These are phyloP conservation scores for Chlorella sp. DNA, from an alignment of 139 green algal species.

Conservation along the genomic window DNA sequence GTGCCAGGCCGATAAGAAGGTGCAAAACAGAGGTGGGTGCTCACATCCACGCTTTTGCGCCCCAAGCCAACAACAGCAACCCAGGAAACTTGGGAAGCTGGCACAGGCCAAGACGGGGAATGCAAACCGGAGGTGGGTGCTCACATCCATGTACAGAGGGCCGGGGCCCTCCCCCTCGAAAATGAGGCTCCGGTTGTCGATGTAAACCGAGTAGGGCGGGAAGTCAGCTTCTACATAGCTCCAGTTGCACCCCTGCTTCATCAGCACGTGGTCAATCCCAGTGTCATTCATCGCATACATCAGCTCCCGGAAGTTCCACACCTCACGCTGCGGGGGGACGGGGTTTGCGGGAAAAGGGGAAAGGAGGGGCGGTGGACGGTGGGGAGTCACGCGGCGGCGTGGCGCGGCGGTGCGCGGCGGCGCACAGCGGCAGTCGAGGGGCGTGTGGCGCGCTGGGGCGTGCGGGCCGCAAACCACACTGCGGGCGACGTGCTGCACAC, in stretches of 20 bases:
- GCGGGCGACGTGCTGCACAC: too few species aligned
- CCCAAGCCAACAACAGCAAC: too few species aligned
- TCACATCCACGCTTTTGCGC: too few species aligned
- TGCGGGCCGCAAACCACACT: too few species aligned
- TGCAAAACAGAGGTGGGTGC: too few species aligned
- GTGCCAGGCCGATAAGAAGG: too few species aligned
- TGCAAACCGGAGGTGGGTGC: background rate
- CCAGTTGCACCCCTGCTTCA: background rate
- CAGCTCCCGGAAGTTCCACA: background rate
- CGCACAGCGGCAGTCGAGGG: too few species aligned
- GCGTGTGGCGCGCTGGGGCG: too few species aligned
- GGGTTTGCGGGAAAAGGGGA: background rate
- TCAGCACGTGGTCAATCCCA: background rate
- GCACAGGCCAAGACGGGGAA: background rate
- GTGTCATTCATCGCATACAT: background rate
- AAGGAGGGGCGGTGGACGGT: background rate
- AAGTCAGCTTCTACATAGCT: background rate
- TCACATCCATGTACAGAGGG: slow-evolving; percentile 4
- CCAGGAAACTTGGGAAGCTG: too few species aligned
- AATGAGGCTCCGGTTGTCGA: background rate
- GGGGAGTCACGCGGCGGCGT: too few species aligned
- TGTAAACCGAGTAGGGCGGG: background rate
- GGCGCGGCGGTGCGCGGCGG: background rate
- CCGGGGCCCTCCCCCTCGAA: background rate
- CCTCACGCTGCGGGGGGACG: background rate